Percentiles rank a stretch among this genome's conserved stretches.
phyloP scores from a whole-genome alignment of 768 basidiomycete species.

The Phaffia australis region DNA sequence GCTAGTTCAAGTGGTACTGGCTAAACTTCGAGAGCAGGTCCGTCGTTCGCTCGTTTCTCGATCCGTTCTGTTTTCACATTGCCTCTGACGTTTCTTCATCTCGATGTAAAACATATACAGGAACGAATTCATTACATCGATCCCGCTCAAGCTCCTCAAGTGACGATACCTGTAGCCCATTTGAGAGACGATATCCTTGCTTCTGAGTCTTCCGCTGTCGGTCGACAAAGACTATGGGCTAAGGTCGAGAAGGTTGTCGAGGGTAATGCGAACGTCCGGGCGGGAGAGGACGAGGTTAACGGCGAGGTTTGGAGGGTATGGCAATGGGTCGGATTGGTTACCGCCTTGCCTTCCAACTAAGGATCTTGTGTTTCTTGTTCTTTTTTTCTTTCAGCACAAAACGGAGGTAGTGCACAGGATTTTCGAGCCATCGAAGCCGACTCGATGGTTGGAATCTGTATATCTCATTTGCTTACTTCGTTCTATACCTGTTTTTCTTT shows the following conservation, averaged over 20 bases:
- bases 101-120: conserved; percentile 39
- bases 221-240: conserved; percentile 62
- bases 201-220: conserved; percentile 62
- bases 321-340: conserved; percentile 14
- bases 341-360: no score
- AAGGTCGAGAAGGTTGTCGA: conserved; percentile 76
- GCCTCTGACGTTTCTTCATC: background rate
- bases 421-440: no score
- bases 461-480: no score
- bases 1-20: conserved; percentile 67
- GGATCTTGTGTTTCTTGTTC: no score
- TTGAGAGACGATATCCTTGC: conserved; percentile 76
- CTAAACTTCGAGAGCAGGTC: conserved; percentile 51
- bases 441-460: no score
- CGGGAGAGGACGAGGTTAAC: conserved; percentile 61
- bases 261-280: conserved; percentile 78
- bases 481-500: no score
- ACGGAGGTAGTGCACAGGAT: no score
- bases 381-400: no score
- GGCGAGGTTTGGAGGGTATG: conserved; percentile 23
- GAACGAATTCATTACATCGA: conserved; percentile 73
- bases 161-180: conserved; percentile 73
- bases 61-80: background rate
- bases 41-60: background rate
- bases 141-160: conserved; percentile 59